Evolutionary conservation across 1,284 basidiomycete genomes (phyloP).

Genomic region (Microbotryomycetes sp.): DNA sequence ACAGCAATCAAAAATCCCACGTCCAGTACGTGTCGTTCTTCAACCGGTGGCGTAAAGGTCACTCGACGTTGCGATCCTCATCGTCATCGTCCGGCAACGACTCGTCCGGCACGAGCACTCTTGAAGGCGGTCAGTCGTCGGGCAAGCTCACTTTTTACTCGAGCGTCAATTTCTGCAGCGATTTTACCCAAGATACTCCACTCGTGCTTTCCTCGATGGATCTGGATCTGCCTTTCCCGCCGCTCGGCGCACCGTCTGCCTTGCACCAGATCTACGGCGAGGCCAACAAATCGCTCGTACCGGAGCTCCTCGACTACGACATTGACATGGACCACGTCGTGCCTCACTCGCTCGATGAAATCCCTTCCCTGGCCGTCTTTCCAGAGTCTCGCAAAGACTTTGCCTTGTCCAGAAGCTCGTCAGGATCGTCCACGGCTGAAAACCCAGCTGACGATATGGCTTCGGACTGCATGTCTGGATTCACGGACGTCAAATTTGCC

Average conservation of each 20-base stretch:
- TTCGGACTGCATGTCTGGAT: slow-evolving; percentile 9
- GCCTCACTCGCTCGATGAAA: background rate
- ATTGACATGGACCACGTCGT: background rate
- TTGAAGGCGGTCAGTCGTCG: background rate
- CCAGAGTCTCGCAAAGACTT: no score
- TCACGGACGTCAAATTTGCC: slow-evolving; percentile 10
- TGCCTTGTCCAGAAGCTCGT: no score
- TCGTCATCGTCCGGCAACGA: background rate
- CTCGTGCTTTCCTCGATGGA: background rate
- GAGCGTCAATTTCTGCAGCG: slow-evolving; percentile 22
- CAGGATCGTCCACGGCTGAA: background rate
- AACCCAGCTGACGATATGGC: background rate
- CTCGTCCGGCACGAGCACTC: background rate
- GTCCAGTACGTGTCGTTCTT: background rate
- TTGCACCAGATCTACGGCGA: background rate
- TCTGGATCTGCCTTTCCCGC: background rate
- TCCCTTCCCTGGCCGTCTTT: no score
- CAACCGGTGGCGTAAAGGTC: background rate
- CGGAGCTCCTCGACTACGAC: background rate
- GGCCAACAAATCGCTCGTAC: background rate
- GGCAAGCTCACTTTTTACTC: slow-evolving; percentile 26
- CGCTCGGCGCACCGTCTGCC: background rate
- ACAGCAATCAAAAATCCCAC: background rate
- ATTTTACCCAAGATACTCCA: slow-evolving; percentile 16
- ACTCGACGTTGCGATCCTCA: background rate